phyloP scores from a whole-genome alignment of 2,329 filamentous ascomycete genomes.

The Aspergillus sp. region DNA sequence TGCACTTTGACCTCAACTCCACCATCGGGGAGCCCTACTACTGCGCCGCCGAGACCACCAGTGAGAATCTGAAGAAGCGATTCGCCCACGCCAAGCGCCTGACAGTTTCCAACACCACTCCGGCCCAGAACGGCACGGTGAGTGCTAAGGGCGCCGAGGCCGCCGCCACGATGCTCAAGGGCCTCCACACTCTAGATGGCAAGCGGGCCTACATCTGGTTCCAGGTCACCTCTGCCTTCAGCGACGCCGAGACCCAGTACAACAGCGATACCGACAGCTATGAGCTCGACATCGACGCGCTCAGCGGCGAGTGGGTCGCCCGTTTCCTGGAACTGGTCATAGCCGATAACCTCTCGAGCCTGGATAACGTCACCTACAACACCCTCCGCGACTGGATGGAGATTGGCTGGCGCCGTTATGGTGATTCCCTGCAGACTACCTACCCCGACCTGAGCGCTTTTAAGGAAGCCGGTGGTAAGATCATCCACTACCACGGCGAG shows the following conservation, averaged over 20 bases:
- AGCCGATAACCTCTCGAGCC: conserved; percentile 42
- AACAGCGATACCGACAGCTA: conserved; percentile 31
- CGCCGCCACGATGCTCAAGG: conserved; percentile 40
- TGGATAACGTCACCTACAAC: conserved; percentile 57
- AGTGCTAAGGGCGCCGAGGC: conserved; percentile 33
- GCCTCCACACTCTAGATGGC: conserved; percentile 45
- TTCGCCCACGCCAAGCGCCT: too few species aligned
- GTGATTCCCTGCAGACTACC: too few species aligned
- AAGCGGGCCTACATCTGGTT: conserved; percentile 45
- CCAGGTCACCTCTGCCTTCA: conserved; percentile 31
- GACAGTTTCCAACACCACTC: too few species aligned
- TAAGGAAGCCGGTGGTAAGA: too few species aligned
- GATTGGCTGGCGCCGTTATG: conserved; percentile 6
- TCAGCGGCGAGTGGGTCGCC: conserved; percentile 43
- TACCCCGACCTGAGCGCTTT: too few species aligned
- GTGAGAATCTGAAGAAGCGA: too few species aligned
- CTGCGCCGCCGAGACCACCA: conserved; percentile 35
- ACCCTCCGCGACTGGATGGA: conserved; percentile 58
- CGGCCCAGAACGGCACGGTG: conserved; percentile 24
- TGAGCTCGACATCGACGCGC: conserved; percentile 33
- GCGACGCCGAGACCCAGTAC: conserved; percentile 28
- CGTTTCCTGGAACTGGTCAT: conserved; percentile 32
- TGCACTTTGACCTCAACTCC: conserved; percentile 47
- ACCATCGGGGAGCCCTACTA: conserved; percentile 52
- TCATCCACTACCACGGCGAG: too few species aligned